Evolutionary conservation across 352 stramenopile species (phyloP).

Genomic region (Phytophthora europaea): DNA sequence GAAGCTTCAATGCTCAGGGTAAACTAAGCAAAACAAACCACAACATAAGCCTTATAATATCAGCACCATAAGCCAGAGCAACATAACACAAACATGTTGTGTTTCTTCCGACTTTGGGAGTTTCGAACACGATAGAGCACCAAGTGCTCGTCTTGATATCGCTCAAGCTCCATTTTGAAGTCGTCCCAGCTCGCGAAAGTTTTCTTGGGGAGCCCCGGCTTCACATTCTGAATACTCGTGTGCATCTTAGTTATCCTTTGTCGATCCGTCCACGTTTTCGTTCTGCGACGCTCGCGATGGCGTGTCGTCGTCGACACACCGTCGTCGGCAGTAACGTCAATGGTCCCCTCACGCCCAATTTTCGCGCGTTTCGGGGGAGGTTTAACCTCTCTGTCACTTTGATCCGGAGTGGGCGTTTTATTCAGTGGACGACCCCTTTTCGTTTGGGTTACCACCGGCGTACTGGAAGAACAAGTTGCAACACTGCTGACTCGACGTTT

Average conservation of each 20-base stretch:
- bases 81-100: background rate
- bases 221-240: background rate
- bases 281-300: background rate
- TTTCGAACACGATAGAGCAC: background rate
- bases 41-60: background rate
- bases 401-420: too few relatives aligned
- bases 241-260: background rate
- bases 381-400: too few relatives aligned
- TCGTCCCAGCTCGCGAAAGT: background rate
- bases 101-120: background rate
- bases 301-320: too few relatives aligned
- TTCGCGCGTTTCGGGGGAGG: too few relatives aligned
- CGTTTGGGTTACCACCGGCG: too few relatives aligned
- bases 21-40: background rate
- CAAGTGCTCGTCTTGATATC: background rate
- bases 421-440: too few relatives aligned
- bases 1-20: background rate
- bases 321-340: too few relatives aligned
- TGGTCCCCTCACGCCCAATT: too few relatives aligned
- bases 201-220: background rate
- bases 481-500: too few relatives aligned
- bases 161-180: background rate
- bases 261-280: background rate
- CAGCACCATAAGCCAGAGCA: background rate
- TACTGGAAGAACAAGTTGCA: too few relatives aligned